A percentile compares a stretch with the other conserved stretches of the same genome.
Evolutionary conservation across 805 yeast species (phyloP).

Genomic region (Kluyveromyces wickerhamii): DNA sequence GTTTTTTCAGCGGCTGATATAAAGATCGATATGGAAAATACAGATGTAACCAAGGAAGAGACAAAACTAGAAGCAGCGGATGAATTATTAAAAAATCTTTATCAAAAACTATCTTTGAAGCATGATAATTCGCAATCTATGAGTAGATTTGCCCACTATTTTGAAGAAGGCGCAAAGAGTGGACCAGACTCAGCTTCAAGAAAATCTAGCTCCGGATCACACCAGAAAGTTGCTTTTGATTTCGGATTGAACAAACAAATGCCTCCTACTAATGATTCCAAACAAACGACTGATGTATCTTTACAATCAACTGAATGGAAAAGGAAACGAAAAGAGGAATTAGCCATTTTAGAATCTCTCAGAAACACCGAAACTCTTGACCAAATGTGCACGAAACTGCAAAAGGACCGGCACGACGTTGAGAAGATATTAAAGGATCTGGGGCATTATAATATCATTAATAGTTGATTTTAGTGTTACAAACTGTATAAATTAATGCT

Average conservation of each 20-base stretch:
- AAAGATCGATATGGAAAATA: constrained; percentile 14
- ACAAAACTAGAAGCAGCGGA: constrained; percentile 22
- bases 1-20: constrained; percentile 29
- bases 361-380: constrained; percentile 51
- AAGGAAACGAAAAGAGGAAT: constrained; percentile 11
- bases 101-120: constrained; percentile 20
- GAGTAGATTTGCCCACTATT: not conserved
- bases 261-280: constrained; percentile 6
- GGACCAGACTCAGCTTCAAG: not conserved
- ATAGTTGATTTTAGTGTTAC: constrained; percentile 21
- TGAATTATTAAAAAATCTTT: constrained; percentile 21
- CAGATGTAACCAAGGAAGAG: constrained; percentile 1
- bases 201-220: constrained; percentile 3
- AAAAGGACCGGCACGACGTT: constrained; percentile 46
- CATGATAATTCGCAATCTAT: not conserved
- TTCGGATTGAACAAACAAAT: constrained; percentile 10
- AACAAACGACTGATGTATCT: constrained; percentile 10
- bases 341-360: constrained; percentile 36
- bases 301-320: constrained; percentile 27
- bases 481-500: not conserved
- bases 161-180: not conserved
- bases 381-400: constrained; percentile 62
- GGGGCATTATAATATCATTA: constrained; percentile 44
- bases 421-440: constrained; percentile 39
- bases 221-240: constrained; percentile 21